Base-by-base conservation (phyloP, 2,329 filamentous ascomycete species). In the Lachnellula cervina region DNA sequence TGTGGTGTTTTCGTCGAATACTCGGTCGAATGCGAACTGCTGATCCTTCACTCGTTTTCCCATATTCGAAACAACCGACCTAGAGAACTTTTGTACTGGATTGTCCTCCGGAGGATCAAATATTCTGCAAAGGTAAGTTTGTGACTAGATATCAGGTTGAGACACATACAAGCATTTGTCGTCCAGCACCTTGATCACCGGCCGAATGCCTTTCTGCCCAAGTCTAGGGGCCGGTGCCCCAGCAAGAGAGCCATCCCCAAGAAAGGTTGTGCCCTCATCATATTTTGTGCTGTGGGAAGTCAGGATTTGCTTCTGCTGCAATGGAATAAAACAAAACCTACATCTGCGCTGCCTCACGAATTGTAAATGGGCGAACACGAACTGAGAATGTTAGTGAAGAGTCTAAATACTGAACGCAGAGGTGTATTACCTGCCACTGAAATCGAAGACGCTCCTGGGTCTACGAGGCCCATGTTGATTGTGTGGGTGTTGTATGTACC, bases 41-140 rank as follows among this genome's bases (percentile, higher is more conserved):
- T 97, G 92, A 71, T 99, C 95, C 71, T 99, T 99, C 67, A 94
- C 89, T 64, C 91, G 88, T 74, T 96, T 97, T 54, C 92, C 91
- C 52, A 85, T 82, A 1, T 77, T 77, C 3, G 88, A 86, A 9
- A 96, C 82, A 11, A 95, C 87, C 2, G 88, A 90, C 70, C 86
- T 81, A 32, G 88, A 88, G 72, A 97, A 96, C 64, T 87, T 88
- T 59, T 96, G 90, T 8, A 97, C 86, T 0, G 92, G 89, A 67
- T 86, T 96, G 69, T 97, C 92, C 73, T 99, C 94, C 43, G 94
- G 94, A 7, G 94, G 94, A 66, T 99, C 94, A 71, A 99, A 99
- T 34, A 99, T 86, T 70, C 94, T 97, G 70, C 23, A 25, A 40
- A 55, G 34, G 61, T 66, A 47, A 62, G 59, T 51, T 38, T 46